These are phyloP conservation scores for Pichia sp. DNA, from an alignment of 1,139 yeast species.

Conservation along the genomic window DNA sequence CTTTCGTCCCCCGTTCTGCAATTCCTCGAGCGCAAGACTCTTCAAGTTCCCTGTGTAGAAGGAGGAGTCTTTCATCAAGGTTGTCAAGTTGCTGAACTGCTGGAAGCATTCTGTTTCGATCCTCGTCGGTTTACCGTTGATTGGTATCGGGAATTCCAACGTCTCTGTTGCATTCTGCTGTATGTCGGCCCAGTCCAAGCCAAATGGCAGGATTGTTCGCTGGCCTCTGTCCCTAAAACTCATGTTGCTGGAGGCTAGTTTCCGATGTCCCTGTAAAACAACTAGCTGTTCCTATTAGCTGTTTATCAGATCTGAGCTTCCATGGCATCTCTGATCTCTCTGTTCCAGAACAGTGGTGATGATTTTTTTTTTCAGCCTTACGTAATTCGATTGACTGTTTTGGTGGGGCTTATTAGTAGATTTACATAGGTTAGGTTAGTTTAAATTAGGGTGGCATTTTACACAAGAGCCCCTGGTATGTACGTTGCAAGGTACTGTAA, in stretches of 20 bases:
- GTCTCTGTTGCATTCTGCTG: conserved; percentile 35
- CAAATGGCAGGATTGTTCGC: conserved; percentile 53
- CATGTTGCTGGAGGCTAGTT: conserved; percentile 27
- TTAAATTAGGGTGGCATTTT: no score
- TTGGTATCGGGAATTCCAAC: conserved; percentile 51
- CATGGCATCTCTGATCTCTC: background rate
- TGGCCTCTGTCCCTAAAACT: conserved; percentile 39
- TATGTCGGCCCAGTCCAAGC: conserved; percentile 63
- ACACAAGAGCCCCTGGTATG: no score
- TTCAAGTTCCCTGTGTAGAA: conserved; percentile 61
- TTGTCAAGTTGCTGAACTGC: conserved; percentile 57
- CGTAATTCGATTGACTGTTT: background rate
- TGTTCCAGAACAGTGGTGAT: no score
- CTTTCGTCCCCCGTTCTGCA: background rate
- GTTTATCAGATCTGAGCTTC: background rate
- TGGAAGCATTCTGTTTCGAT: conserved; percentile 59
- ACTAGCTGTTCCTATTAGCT: no score
- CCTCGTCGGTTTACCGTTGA: conserved; percentile 57
- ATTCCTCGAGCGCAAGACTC: conserved; percentile 26
- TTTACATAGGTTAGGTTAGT: no score
- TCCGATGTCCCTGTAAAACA: no score
- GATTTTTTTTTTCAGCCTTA: background rate
- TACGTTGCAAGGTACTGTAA: no score
- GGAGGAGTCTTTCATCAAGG: conserved; percentile 66
- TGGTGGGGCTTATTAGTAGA: no score